Evolutionary conservation across 371 early-diverging fungal species (phyloP), one percentile per base, ranked within the genome.

Genomic region (Mucor racemosus): DNA sequence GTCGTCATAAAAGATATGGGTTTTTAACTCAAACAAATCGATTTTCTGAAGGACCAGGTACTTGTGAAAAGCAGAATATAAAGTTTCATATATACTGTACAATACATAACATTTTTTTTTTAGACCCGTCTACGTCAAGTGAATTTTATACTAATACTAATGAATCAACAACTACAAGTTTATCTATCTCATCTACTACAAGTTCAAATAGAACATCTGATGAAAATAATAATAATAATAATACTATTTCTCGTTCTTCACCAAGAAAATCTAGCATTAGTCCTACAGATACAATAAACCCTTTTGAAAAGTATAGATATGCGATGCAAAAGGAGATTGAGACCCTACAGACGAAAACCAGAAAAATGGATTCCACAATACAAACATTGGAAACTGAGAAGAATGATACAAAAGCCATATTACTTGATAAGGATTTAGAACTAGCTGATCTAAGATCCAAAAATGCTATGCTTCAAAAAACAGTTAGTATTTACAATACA

Each of bases 301-400:
- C 70, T 41, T 69, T 68, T 59, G 73, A 73, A 72, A 75, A 66
- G 58, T 73, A 77, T 33, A 73, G 73, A 26, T 58, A 68, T 53
- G 50, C 68, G 17, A 76, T 75, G 72, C 77, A 76, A 62, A 80
- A 77, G 39, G 80, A 80, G 57, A 74, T 75, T 5, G 80, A 80
- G 21, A 40, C 69, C 17, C 63, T 80, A 34, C 69, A 74, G 38
- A 9, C 66, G 7, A 80, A 77, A 69, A 67, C 59, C 46, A 76
- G 69, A 42, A 75, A 76, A 59, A 21, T 77, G 61, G 77, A 80
- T 26, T 8, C 65, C 13, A 67, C 33, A 5, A 48, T 80, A 15
- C 67, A 74, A 44, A 31, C 72, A 11, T 54, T 68, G 2, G 67
- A 68, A 46, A 61, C 44, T 19, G 77, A 80, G 13, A 80, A 74